These are phyloP conservation scores for Lentinula aciculospora DNA, from an alignment of 768 basidiomycete genomes.

Conservation along the genomic window DNA sequence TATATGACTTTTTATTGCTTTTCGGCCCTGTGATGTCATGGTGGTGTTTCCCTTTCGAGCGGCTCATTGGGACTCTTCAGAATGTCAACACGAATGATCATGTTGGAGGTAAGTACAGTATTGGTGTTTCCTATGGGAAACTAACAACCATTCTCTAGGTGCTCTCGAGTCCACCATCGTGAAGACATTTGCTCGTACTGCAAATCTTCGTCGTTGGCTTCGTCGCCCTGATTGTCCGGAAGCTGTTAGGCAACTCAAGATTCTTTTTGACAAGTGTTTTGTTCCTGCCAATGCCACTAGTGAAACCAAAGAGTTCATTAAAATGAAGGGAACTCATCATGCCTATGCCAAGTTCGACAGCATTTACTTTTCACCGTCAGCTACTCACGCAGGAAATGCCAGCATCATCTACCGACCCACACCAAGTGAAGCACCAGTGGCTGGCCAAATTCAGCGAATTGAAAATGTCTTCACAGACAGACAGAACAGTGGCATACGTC, in stretches of 20 bases:
- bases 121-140: background rate
- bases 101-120: background rate
- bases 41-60: constrained; percentile 35
- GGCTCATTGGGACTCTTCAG: constrained; percentile 30
- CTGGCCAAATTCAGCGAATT: background rate
- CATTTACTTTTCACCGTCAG: background rate
- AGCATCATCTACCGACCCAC: background rate
- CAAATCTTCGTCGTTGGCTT: background rate
- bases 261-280: constrained; percentile 3
- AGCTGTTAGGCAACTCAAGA: background rate
- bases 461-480: background rate
- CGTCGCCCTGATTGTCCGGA: background rate
- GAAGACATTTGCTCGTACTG: background rate
- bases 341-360: background rate
- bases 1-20: constrained; percentile 21
- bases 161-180: constrained; percentile 3
- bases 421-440: background rate
- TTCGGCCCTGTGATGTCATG: constrained; percentile 30
- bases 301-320: background rate
- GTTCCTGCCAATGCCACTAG: background rate
- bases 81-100: constrained; percentile 22
- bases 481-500: background rate
- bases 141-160: background rate
- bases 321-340: background rate
- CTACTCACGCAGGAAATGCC: background rate